Base-by-base conservation (phyloP, 129 eudicot genomes). In the Lactuca saligna region DNA sequence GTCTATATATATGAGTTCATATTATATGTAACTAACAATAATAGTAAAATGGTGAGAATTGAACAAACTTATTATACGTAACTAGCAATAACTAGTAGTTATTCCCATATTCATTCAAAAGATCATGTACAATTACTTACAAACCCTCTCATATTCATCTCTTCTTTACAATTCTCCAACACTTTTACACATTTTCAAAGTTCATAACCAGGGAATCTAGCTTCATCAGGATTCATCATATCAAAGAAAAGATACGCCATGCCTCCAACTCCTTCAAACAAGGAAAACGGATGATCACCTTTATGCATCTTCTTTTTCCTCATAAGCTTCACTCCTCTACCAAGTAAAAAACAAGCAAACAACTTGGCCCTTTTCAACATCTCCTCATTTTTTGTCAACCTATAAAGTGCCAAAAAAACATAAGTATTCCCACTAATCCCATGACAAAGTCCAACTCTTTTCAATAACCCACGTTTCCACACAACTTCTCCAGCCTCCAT, bases 201-300 rank as follows among this genome's bases (percentile, higher is more conserved):
- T 69, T 69, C 74, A 69, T 69, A 50, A 17, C 64, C 54, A 54
- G 65, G 74, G 14, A 55, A 69, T 39, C 29, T 56, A 29, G 65
- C 65, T 12, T 69, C 25, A 37, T 8, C 29, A 55, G 67, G 75
- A 20, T 70, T 6, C 15, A 58, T 33, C 67, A 60, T 71, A 37
- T 46, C 76, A 11, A 59, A 14, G 15, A 71, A 58, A 31, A 71
- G 76, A 46, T 10, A 70, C 5, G 46, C 34, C 67, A 70, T 70
- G 15, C 68, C 76, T 60, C 57, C 75, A 32, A 59, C 16, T 11
- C 59, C 58, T 57, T 71, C 67, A 13, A 59, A 71, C 37, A 69
- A 38, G 42, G 75, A 71, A 60, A 29, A 71, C 8, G 32, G 68
- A 13, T 61, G 10, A 48, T 71, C 69, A 9, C 76, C 61, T 48